phyloP scores from a whole-genome alignment of 2,329 filamentous ascomycete species.

The Ophiocordyceps sinensis region DNA sequence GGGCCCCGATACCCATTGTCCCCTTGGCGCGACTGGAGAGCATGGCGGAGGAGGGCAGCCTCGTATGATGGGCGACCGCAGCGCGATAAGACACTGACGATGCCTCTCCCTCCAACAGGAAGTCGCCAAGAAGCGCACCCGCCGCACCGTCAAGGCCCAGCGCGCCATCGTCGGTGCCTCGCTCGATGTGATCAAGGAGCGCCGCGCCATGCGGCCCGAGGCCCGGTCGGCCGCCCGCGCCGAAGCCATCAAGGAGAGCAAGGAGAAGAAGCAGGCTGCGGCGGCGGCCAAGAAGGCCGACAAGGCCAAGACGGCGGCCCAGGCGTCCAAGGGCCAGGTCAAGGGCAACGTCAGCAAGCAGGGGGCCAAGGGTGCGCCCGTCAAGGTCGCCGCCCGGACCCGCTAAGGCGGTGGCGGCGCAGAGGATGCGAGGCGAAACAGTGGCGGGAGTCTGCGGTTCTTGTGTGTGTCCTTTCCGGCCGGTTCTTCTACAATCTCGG shows the following conservation, averaged over 20 bases:
- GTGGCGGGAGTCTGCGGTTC: conserved; percentile 23
- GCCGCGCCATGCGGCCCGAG: conserved; percentile 86
- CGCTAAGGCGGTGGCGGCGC: conserved; percentile 36
- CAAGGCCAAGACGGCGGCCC: conserved; percentile 86
- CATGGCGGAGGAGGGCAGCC: not conserved
- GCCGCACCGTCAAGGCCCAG: conserved; percentile 96
- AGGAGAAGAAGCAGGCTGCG: conserved; percentile 90
- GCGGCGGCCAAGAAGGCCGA: conserved; percentile 95
- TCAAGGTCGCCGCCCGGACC: conserved; percentile 74
- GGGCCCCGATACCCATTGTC: conserved; percentile 14
- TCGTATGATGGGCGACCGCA: not conserved
- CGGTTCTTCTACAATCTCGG: conserved; percentile 26
- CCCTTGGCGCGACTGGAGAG: not conserved
- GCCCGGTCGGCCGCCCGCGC: conserved; percentile 82
- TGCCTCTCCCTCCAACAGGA: conserved; percentile 47
- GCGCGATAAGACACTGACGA: conserved; percentile 23
- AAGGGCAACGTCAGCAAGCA: conserved; percentile 87
- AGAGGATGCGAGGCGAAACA: conserved; percentile 9
- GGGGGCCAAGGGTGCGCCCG: conserved; percentile 78
- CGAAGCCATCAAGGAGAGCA: conserved; percentile 88
- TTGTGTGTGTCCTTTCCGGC: conserved; percentile 24
- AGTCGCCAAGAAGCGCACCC: conserved; percentile 98
- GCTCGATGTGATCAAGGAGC: conserved; percentile 99
- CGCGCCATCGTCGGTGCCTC: conserved; percentile 98
- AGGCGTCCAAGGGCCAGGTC: conserved; percentile 61